Conservation (phyloP, 2,329 filamentous ascomycete species). For the Hypoxylon sp. region DNA sequence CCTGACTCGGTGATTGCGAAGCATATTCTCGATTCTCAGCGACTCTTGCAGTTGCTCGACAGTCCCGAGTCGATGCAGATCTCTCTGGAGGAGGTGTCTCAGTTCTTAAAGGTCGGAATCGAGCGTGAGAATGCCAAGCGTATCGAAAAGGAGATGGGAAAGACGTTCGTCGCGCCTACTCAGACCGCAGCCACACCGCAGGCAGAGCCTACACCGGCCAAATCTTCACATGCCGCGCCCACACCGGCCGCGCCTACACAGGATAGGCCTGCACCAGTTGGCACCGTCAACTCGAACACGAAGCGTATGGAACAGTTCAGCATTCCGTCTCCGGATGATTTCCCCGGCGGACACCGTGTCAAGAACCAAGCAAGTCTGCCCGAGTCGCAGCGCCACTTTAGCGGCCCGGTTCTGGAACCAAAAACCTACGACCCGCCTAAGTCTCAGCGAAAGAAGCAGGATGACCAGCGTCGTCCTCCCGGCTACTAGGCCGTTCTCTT, state of each 20-base stretch:
- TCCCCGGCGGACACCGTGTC: slow-evolving; percentile 24
- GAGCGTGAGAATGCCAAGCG: slow-evolving; percentile 56
- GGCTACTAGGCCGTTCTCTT: not conserved
- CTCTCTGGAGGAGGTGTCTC: slow-evolving; percentile 62
- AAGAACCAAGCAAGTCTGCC: slow-evolving; percentile 33
- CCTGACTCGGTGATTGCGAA: slow-evolving; percentile 69
- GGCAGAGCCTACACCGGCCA: no score
- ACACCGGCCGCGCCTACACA: no score
- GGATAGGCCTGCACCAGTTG: no score
- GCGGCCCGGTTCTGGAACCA: slow-evolving; percentile 34
- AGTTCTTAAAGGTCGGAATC: slow-evolving; percentile 66
- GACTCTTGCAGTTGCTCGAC: slow-evolving; percentile 63
- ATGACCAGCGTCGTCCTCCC: not conserved
- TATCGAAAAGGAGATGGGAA: slow-evolving; percentile 8
- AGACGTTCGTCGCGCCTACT: not conserved
- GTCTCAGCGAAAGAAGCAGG: slow-evolving; percentile 1
- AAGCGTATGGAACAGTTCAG: not conserved
- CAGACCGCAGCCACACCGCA: not conserved
- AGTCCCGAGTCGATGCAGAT: slow-evolving; percentile 58
- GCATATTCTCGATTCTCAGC: slow-evolving; percentile 66
- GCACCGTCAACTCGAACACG: no score
- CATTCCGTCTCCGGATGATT: slow-evolving; percentile 11
- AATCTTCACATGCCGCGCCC: no score
- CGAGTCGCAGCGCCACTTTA: slow-evolving; percentile 32
- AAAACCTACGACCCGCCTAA: slow-evolving; percentile 28